Percentiles rank a stretch among this genome's conserved stretches.
phyloP scores from a whole-genome alignment of 2,329 filamentous ascomycete species.

The Cytospora chrysosperma region DNA sequence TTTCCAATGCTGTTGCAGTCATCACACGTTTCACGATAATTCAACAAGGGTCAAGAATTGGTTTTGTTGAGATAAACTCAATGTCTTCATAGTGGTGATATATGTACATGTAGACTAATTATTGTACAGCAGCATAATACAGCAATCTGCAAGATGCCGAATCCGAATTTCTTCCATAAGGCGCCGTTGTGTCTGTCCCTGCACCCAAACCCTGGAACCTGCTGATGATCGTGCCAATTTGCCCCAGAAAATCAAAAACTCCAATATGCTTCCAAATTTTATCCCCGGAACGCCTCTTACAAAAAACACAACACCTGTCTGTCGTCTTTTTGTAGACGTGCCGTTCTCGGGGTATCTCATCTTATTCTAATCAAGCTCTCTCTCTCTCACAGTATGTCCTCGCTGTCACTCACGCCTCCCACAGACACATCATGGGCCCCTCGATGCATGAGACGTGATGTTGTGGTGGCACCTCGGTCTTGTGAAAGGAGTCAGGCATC shows the following conservation, averaged over 20 bases:
- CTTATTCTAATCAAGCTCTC: background rate
- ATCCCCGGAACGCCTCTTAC: background rate
- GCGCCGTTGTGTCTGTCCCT: background rate
- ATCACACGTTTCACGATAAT: no score
- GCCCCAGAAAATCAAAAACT: background rate
- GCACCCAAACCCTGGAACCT: background rate
- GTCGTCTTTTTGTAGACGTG: background rate
- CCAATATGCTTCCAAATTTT: background rate
- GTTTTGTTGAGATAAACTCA: background rate
- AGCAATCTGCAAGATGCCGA: background rate
- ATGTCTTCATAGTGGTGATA: background rate
- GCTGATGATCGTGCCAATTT: background rate
- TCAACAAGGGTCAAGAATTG: background rate
- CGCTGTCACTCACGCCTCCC: constrained; percentile 7
- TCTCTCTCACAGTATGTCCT: no score
- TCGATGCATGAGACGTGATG: constrained; percentile 16
- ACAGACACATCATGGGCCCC: constrained; percentile 23
- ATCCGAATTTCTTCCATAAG: background rate
- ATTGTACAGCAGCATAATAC: background rate
- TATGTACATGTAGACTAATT: background rate
- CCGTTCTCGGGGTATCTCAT: background rate
- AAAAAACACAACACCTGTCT: background rate
- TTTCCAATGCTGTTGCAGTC: no score
- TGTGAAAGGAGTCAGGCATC: background rate
- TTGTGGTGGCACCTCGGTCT: constrained; percentile 1